These are phyloP conservation scores for Mycocentrospora acerina DNA, from an alignment of 2,329 filamentous ascomycete genomes.

Conservation along the genomic window DNA sequence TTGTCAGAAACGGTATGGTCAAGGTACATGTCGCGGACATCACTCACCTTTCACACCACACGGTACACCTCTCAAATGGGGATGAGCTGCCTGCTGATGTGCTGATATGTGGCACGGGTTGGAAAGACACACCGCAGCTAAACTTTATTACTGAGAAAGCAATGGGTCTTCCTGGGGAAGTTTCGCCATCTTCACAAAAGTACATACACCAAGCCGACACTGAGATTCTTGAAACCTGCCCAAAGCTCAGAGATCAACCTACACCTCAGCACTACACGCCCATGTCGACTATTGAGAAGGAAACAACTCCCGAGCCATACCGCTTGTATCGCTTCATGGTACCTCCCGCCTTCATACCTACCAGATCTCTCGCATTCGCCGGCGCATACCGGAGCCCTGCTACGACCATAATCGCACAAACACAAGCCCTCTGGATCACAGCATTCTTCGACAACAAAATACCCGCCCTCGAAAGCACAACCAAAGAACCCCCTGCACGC, in stretches of 20 bases:
- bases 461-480: background rate
- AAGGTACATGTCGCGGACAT: constrained; percentile 60
- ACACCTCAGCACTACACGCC: constrained; percentile 21
- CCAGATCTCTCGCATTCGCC: constrained; percentile 44
- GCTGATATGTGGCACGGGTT: constrained; percentile 59
- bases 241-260: constrained; percentile 56
- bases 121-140: constrained; percentile 57
- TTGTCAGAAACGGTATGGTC: constrained; percentile 56
- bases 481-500: constrained; percentile 2
- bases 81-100: constrained; percentile 50
- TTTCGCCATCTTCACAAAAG: constrained; percentile 5
- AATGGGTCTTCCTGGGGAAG: constrained; percentile 27
- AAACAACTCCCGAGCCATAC: constrained; percentile 32
- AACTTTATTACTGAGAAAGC: constrained; percentile 46
- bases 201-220: constrained; percentile 44
- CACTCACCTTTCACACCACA: constrained; percentile 47
- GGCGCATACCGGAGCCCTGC: constrained; percentile 42
- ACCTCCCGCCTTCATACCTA: constrained; percentile 34
- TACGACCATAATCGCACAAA: constrained; percentile 39
- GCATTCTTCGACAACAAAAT: constrained; percentile 63
- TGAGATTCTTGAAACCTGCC: constrained; percentile 57
- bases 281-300: constrained; percentile 5
- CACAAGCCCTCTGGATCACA: constrained; percentile 51
- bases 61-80: constrained; percentile 53
- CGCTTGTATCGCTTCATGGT: constrained; percentile 50